Evolutionary conservation across 352 stramenopile genomes (phyloP), one percentile per base, ranked within the genome.

Genomic region (Thalassiosira exigua): DNA sequence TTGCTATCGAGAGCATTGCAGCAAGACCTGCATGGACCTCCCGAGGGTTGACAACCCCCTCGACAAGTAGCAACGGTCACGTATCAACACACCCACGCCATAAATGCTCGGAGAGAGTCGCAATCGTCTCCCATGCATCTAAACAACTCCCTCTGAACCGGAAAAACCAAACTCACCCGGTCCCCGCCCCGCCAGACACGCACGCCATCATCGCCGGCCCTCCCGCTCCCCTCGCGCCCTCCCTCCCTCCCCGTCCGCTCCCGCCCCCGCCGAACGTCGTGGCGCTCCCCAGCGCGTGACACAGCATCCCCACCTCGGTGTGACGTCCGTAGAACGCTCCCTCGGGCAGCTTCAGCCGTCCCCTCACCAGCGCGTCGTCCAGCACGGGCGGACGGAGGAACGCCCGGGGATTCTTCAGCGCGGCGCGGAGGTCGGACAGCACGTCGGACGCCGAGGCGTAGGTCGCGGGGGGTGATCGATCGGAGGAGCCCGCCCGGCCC

Each of bases 281-380:
- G 32, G 68, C 57, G 32, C 51, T 53, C n/a, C 64, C 26, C 7
- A 77, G 26, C 2, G 48, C 29, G 57, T 65, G 68, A 3, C 56
- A 19, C 5, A 77, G 24, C 68, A 70, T 39, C 14, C 41, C 56
- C 48, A 69, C 14, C 39, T 77, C 44, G 14, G 21, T 30, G 27
- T 77, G 57, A 11, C 68, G 54, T 22, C 68, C 68, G 41, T 77
- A 70, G 58, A 77, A 77, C 33, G 30, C 46, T 32, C 59, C 57
- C 5, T 44, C 39, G n/a, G 39, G 53, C 26, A 67, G 21, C 14
- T 44, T 29, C 41, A 75, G 39, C 26, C 52, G 32, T 7, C 30
- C 51, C 21, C 66, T 46, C 39, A 29, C 24, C 19, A 30, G 65
- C 9, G 19, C 17, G 21, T 59, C 67, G n/a, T 75, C 67, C n/a